Base-by-base conservation (phyloP, 805 yeast species). In the Metschnikowia vanudenii region DNA sequence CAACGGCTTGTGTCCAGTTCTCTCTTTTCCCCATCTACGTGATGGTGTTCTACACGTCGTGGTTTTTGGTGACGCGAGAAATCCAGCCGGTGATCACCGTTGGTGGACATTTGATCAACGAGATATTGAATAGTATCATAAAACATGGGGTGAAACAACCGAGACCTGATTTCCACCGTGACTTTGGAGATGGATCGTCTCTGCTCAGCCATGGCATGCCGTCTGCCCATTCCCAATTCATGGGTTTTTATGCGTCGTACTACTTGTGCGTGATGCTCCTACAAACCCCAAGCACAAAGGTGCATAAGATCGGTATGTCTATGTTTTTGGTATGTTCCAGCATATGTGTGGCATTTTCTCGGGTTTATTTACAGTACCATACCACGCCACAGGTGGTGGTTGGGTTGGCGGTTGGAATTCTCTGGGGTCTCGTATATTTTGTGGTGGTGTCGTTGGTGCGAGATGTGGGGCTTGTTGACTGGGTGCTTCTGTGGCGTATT, bases 181-280 rank as follows among this genome's bases (percentile, higher is more conserved):
- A 66, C 34, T 73, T 73, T 44, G 77, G 76, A n/a, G 34, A 40
- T 5, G 80, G 56, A 20, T 74, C 69, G 20, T 61, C 61, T 37
- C 64, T 80, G 47, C 74, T 85, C 52, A 82, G 85, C 0, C 90
- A 84, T 62, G 99, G 99, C 0, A 92, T 92, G 97, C 99, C 99
- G 0, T 82, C 91, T 43, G 97, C 99, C 1, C 99, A 92, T 65
- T 82, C 96, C 0, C 99, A 92, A 67, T 94, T 91, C 64, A 86
- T 92, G 90, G 95, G 96, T 2, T 94, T 82, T 61, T 82, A 85
- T 52, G 76, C 80, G n/a, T 69, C 76, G 7, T 86, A 82, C 60
- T 68, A 75, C 50, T 55, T 73, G 2, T 71, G 85, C 47, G 76
- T 47, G 45, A 65, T 63, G 54, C 62, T 52, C 67, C 75, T 59